Conservation (phyloP, 768 basidiomycete species). For the Leccinum rimulosum region DNA sequence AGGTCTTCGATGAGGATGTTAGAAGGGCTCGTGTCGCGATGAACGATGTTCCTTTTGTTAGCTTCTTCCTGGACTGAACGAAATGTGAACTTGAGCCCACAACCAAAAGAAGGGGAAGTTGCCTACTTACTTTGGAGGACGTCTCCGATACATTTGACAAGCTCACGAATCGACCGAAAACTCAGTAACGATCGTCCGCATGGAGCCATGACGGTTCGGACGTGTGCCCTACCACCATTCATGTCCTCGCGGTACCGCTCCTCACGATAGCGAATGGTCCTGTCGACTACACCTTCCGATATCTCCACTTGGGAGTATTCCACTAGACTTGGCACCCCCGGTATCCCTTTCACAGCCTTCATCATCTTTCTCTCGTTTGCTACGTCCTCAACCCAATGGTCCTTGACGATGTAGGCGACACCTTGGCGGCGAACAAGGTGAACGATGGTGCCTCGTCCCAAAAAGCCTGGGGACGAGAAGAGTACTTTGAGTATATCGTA, state of each 20-base stretch:
- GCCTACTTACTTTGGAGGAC: not conserved
- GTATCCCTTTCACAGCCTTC: not conserved
- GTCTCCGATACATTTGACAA: not conserved
- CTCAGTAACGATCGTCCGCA: not conserved
- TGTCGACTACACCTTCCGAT: not conserved
- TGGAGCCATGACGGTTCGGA: not conserved
- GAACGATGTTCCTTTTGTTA: not conserved
- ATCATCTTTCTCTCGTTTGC: not conserved
- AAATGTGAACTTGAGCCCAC: not conserved
- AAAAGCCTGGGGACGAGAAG: not conserved
- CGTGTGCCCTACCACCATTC: not conserved
- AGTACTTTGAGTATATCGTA: not conserved
- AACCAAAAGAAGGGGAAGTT: too few species aligned
- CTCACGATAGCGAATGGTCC: not conserved
- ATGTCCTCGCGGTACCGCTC: not conserved
- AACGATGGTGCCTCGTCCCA: not conserved
- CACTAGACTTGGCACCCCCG: not conserved
- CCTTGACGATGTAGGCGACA: not conserved
- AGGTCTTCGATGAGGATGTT: not conserved
- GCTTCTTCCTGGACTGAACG: not conserved
- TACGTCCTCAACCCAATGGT: not conserved
- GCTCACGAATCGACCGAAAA: not conserved
- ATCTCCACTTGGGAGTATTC: not conserved
- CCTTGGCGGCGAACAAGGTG: not conserved
- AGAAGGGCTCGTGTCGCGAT: not conserved